Percentiles rank a stretch among this genome's conserved stretches.
Conservation (phyloP, 345 rosid species). For the Eucalyptus cloeziana region DNA sequence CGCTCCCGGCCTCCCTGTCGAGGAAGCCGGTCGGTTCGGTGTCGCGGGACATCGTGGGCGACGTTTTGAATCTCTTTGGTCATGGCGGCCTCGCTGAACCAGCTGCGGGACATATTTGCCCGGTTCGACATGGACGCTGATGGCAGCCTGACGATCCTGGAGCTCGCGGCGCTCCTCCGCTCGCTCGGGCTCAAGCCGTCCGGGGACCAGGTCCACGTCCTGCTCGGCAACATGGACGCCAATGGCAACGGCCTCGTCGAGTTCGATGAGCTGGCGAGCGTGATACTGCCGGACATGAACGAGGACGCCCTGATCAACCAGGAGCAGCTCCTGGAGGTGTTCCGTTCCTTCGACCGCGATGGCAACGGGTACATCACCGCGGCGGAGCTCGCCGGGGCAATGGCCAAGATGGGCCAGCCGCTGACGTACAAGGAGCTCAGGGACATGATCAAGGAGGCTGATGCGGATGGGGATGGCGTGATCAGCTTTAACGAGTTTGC, state of each 20-base stretch:
- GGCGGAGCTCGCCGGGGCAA: slow-evolving; percentile 65
- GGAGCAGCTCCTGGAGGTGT: slow-evolving; percentile 45
- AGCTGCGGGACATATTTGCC: slow-evolving; percentile 45
- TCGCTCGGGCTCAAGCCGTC: slow-evolving; percentile 73
- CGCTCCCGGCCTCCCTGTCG: neutral
- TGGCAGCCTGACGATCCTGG: slow-evolving; percentile 85
- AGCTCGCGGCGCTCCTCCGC: slow-evolving; percentile 75
- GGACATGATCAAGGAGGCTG: slow-evolving; percentile 80
- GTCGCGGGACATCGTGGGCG: neutral
- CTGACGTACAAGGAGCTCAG: slow-evolving; percentile 56
- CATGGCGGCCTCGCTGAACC: slow-evolving; percentile 31
- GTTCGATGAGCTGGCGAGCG: slow-evolving; percentile 62
- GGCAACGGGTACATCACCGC: slow-evolving; percentile 78
- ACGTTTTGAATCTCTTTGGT: neutral
- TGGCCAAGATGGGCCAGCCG: slow-evolving; percentile 91
- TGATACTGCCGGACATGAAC: slow-evolving; percentile 43
- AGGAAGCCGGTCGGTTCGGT: neutral
- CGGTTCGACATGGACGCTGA: slow-evolving; percentile 87
- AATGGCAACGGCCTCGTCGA: slow-evolving; percentile 75
- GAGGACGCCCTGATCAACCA: slow-evolving; percentile 45
- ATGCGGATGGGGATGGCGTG: slow-evolving; percentile 67
- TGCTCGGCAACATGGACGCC: slow-evolving; percentile 65
- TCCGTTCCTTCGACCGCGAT: slow-evolving; percentile 61
- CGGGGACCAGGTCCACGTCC: slow-evolving; percentile 58
- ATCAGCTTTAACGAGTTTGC: slow-evolving; percentile 74